phyloP scores from a whole-genome alignment of 1,284 basidiomycete genomes.

The Sanghuangporus sanghuang region DNA sequence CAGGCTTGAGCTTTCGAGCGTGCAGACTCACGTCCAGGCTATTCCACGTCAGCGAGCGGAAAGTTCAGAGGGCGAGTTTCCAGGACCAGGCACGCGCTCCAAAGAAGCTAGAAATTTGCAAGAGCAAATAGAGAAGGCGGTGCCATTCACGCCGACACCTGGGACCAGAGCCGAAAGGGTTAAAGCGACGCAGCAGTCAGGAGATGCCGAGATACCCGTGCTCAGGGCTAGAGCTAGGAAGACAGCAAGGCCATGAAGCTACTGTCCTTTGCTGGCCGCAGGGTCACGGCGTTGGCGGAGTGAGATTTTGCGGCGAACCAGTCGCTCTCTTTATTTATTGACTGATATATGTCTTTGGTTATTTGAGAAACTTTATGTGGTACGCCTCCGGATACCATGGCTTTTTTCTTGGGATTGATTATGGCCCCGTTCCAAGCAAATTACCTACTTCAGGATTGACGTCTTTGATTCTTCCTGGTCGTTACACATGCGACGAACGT shows the following conservation, averaged over 20 bases:
- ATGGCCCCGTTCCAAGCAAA: too few species aligned
- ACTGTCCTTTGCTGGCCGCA: too few species aligned
- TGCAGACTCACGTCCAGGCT: background rate
- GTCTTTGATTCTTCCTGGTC: too few species aligned
- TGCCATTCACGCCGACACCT: slow-evolving; percentile 7
- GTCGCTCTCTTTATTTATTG: background rate
- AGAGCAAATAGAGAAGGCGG: background rate
- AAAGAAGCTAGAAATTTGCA: background rate
- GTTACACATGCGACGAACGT: too few species aligned
- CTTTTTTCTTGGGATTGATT: too few species aligned
- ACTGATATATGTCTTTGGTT: background rate
- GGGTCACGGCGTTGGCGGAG: too few species aligned
- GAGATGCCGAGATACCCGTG: background rate
- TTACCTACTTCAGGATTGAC: too few species aligned
- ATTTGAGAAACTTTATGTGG: background rate
- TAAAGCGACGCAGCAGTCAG: background rate
- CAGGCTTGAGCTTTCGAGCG: background rate
- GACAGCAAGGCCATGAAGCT: too few species aligned
- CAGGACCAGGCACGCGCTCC: slow-evolving; percentile 4
- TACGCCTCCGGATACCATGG: background rate
- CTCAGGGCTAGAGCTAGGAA: too few species aligned
- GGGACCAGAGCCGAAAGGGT: background rate
- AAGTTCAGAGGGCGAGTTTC: slow-evolving; percentile 7
- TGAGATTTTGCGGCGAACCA: too few species aligned
- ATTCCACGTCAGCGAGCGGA: background rate